Evolutionary conservation across 192 early-diverging fungal species (phyloP).

Genomic region (Anaeromyces robustus): DNA sequence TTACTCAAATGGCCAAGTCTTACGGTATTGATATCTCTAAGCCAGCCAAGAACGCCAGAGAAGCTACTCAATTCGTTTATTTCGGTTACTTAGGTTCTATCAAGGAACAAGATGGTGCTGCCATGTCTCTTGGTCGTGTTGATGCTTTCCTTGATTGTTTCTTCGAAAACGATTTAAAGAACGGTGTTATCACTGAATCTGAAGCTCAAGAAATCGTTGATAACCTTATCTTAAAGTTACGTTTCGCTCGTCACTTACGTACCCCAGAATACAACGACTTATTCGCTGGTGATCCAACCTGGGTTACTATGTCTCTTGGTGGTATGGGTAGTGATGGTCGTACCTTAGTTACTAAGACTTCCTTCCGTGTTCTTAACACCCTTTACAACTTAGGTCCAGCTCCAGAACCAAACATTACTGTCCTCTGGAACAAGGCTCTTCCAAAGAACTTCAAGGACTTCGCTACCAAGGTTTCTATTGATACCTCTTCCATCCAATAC

Average conservation of each 20-base stretch:
- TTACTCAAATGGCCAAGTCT: conserved; percentile 7
- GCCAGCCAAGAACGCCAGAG: conserved; percentile 10
- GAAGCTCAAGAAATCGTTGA: conserved; percentile 12
- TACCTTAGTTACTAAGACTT: conserved; percentile 9
- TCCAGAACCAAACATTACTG: conserved; percentile 10
- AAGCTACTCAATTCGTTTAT: conserved; percentile 9
- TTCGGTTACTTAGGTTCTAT: conserved; percentile 11
- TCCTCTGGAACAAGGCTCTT: conserved; percentile 7
- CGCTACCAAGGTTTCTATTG: conserved; percentile 8
- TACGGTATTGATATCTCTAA: conserved; percentile 11
- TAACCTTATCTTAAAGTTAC: conserved; percentile 10
- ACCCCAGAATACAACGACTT: conserved; percentile 11
- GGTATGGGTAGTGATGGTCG: conserved; percentile 6
- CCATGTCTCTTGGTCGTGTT: conserved; percentile 10
- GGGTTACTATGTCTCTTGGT: conserved; percentile 10
- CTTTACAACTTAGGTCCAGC: conserved; percentile 2
- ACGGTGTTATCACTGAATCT: conserved; percentile 5
- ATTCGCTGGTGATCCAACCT: conserved; percentile 12
- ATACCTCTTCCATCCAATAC: conserved; percentile 9
- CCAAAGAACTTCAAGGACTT: conserved; percentile 7
- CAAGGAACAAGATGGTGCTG: conserved; percentile 12
- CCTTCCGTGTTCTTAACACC: conserved; percentile 9
- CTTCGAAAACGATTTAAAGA: conserved; percentile 8
- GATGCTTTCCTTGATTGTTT: conserved; percentile 11
- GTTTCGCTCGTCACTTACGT: conserved; percentile 10